Percentiles rank a stretch among this genome's conserved stretches.
These are phyloP conservation scores for Hebeloma cylindrosporum DNA, from an alignment of 768 basidiomycete species.

Conservation along the genomic window DNA sequence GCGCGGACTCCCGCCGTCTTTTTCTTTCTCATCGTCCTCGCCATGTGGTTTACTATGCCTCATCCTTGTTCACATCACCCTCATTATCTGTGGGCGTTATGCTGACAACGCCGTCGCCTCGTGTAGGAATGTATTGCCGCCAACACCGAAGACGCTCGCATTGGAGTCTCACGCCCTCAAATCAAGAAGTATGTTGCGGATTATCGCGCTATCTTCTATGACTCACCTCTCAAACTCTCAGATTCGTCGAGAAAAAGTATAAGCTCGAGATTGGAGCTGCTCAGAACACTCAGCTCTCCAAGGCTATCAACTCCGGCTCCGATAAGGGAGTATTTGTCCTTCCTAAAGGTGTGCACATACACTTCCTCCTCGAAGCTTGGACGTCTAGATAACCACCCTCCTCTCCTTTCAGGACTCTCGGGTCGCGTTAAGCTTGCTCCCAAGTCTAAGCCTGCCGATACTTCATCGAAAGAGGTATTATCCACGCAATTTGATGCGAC, in stretches of 20 bases:
- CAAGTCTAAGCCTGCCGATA: slow-evolving; percentile 39
- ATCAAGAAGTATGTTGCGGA: slow-evolving; percentile 79
- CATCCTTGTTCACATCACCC: not conserved
- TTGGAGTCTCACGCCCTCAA: slow-evolving; percentile 84
- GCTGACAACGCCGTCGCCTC: slow-evolving; percentile 16
- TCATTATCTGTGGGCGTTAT: slow-evolving; percentile 5
- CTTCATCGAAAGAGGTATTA: slow-evolving; percentile 41
- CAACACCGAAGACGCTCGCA: slow-evolving; percentile 72
- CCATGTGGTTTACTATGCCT: not conserved
- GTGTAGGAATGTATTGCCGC: slow-evolving; percentile 78
- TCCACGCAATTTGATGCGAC: slow-evolving; percentile 9
- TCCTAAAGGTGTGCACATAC: slow-evolving; percentile 69
- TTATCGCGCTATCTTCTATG: slow-evolving; percentile 5
- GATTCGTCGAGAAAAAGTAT: slow-evolving; percentile 84
- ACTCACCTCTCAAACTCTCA: slow-evolving; percentile 30
- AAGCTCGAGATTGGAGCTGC: slow-evolving; percentile 77
- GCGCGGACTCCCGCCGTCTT: slow-evolving; percentile 9
- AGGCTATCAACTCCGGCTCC: slow-evolving; percentile 77
- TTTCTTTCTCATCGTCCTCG: slow-evolving; percentile 1
- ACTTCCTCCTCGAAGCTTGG: not conserved
- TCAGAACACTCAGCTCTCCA: slow-evolving; percentile 76
- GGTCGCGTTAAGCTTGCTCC: slow-evolving; percentile 76
- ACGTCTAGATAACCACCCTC: slow-evolving; percentile 4
- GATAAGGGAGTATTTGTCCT: slow-evolving; percentile 83
- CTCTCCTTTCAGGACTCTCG: slow-evolving; percentile 51